Conservation (phyloP, 2,329 filamentous ascomycete species). For the Didymosphaeria variabile region DNA sequence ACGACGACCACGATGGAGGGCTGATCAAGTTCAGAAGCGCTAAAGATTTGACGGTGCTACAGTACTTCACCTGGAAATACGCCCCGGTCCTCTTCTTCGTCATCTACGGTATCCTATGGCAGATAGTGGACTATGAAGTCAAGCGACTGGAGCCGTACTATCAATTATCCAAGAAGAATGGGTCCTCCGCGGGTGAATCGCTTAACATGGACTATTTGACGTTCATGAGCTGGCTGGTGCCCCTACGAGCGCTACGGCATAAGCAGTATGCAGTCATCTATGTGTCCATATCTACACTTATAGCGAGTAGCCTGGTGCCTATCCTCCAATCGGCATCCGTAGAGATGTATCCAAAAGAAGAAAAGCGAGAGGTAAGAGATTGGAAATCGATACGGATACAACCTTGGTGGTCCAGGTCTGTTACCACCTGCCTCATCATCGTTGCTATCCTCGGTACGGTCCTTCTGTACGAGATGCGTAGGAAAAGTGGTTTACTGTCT, state of each 20-base stretch:
- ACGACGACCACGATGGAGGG: conserved; percentile 28
- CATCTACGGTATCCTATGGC: conserved; percentile 59
- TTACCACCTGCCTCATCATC: conserved; percentile 65
- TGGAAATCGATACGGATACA: conserved; percentile 66
- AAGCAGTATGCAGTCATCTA: conserved; percentile 74
- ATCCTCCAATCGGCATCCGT: conserved; percentile 72
- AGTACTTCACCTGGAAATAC: conserved; percentile 52
- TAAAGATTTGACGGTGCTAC: conserved; percentile 35
- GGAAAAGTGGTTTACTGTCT: conserved; percentile 71
- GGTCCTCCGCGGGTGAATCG: conserved; percentile 57
- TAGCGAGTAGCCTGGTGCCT: conserved; percentile 74
- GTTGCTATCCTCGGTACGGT: conserved; percentile 67
- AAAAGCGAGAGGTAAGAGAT: conserved; percentile 54
- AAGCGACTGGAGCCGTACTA: conserved; percentile 62
- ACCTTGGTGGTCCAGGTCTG: conserved; percentile 67
- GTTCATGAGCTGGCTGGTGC: conserved; percentile 71
- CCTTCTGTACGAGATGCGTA: conserved; percentile 68
- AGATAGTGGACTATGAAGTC: conserved; percentile 60
- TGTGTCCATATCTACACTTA: conserved; percentile 70
- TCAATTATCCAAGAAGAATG: conserved; percentile 48
- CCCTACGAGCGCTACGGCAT: conserved; percentile 68
- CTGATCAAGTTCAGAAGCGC: conserved; percentile 43
- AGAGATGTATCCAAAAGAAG: conserved; percentile 63
- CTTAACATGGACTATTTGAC: conserved; percentile 80
- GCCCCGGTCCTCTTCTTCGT: conserved; percentile 57